Evolutionary conservation across 2,329 filamentous ascomycete species (phyloP).

Genomic region (Pseudogymnoascus sp.): DNA sequence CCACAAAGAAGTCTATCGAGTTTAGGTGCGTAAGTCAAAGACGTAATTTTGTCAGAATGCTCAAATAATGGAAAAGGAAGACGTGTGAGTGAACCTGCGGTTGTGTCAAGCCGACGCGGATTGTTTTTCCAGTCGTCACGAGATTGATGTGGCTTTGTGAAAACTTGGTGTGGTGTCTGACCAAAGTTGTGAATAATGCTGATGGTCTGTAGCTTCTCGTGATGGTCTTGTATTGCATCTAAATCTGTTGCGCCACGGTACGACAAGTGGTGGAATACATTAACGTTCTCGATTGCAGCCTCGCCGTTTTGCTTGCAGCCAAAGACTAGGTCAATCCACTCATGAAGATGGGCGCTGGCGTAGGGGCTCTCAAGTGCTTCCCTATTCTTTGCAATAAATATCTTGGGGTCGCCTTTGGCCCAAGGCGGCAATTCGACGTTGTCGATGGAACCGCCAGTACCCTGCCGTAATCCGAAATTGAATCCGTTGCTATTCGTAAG

Average conservation of each 20-base stretch:
- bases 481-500: conserved; percentile 89
- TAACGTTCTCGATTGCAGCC: conserved; percentile 79
- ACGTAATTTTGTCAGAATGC: conserved; percentile 68
- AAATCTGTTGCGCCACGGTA: conserved; percentile 91
- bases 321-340: conserved; percentile 95
- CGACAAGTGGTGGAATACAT: conserved; percentile 92
- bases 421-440: conserved; percentile 85
- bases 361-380: conserved; percentile 90
- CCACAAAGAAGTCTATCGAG: conserved; percentile 76
- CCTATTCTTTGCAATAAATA: conserved; percentile 93
- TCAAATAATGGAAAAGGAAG: conserved; percentile 68
- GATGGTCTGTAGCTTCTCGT: conserved; percentile 80
- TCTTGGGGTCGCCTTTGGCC: conserved; percentile 92
- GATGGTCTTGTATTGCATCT: conserved; percentile 79
- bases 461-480: conserved; percentile 84
- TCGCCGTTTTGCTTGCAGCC: conserved; percentile 91
- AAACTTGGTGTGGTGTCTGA: conserved; percentile 93
- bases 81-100: conserved; percentile 65
- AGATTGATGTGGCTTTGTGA: conserved; percentile 69
- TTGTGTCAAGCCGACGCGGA: conserved; percentile 64
- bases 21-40: conserved; percentile 68
- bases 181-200: conserved; percentile 98
- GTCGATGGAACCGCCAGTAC: conserved; percentile 69
- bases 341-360: conserved; percentile 79
- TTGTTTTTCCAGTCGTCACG: conserved; percentile 60